phyloP scores from a whole-genome alignment of 208 protist species.

The Phytomonas sp. region DNA sequence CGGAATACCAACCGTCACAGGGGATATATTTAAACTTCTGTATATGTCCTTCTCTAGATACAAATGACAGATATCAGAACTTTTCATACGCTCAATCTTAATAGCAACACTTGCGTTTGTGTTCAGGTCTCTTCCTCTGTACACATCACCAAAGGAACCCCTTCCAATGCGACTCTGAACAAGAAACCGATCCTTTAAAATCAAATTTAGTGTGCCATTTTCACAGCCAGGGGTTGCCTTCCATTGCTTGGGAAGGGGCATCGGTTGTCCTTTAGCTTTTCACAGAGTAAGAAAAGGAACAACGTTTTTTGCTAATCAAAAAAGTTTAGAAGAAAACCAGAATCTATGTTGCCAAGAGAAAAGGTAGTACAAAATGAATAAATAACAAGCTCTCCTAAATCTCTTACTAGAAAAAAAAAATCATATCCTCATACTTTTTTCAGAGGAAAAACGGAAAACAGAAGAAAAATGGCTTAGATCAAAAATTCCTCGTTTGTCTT shows the following conservation, averaged over 20 bases:
- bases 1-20: slow-evolving; percentile 90
- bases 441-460: slow-evolving; percentile 5
- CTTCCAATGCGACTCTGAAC: slow-evolving; percentile 93
- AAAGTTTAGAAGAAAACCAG: background rate
- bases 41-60: slow-evolving; percentile 76
- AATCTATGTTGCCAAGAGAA: background rate
- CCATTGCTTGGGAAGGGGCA: background rate
- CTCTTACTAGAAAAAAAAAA: background rate
- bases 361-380: slow-evolving; percentile 6
- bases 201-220: slow-evolving; percentile 27
- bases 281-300: background rate
- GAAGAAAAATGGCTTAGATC: background rate
- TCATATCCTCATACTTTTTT: background rate
- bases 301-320: background rate
- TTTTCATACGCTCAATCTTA: slow-evolving; percentile 72
- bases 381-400: background rate
- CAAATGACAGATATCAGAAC: slow-evolving; percentile 53
- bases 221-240: background rate
- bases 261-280: background rate
- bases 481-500: background rate
- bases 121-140: slow-evolving; percentile 63
- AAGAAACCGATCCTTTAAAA: slow-evolving; percentile 87
- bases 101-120: slow-evolving; percentile 58
- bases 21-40: slow-evolving; percentile 50
- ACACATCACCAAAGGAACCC: slow-evolving; percentile 98